A percentile compares a stretch with the other conserved stretches of the same genome.
These are phyloP conservation scores for Phytophthora pisi DNA, from an alignment of 352 stramenopile species.

Conservation along the genomic window DNA sequence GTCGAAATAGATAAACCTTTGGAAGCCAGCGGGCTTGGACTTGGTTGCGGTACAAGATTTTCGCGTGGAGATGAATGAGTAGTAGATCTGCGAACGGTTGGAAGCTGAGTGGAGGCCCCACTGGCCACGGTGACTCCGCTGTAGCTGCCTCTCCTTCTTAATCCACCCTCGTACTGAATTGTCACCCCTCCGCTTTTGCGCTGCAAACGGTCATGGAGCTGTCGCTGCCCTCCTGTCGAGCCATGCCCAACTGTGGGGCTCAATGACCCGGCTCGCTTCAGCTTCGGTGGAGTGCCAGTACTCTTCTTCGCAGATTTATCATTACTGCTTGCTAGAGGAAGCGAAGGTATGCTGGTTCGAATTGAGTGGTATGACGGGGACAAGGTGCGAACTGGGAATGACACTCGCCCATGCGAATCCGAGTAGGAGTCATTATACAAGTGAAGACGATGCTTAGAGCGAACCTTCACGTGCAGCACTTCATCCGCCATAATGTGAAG, in stretches of 20 bases:
- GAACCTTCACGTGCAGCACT: conserved; percentile 69
- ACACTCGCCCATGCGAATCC: conserved; percentile 28
- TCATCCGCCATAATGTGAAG: conserved; percentile 79
- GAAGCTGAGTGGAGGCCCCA: conserved; percentile 5
- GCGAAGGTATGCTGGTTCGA: conserved; percentile 17
- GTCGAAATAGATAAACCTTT: conserved; percentile 19
- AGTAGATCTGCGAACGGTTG: conserved; percentile 17
- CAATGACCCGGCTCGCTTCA: conserved; percentile 29
- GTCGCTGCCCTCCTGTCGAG: conserved; percentile 35
- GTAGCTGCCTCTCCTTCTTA: conserved; percentile 36
- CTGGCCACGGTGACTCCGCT: conserved; percentile 18
- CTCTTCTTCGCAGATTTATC: conserved; percentile 21
- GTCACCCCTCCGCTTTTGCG: conserved; percentile 23
- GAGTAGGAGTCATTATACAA: conserved; percentile 35
- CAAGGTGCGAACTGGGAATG: conserved; percentile 30
- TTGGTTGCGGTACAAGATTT: conserved; percentile 13
- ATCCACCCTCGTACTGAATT: conserved; percentile 12
- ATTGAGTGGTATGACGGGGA: conserved; percentile 32
- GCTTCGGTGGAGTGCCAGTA: conserved; percentile 22
- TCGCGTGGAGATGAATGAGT: conserved; percentile 19
- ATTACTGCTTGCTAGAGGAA: conserved; percentile 7
- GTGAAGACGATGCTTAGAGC: conserved; percentile 52
- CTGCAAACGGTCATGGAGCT: conserved; percentile 34
- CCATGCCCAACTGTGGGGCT: conserved; percentile 32
- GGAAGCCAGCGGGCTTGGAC: conserved; percentile 10